Evolutionary conservation across 176 grass and related monocot genomes (phyloP).

Genomic region (Phragmites australis): DNA sequence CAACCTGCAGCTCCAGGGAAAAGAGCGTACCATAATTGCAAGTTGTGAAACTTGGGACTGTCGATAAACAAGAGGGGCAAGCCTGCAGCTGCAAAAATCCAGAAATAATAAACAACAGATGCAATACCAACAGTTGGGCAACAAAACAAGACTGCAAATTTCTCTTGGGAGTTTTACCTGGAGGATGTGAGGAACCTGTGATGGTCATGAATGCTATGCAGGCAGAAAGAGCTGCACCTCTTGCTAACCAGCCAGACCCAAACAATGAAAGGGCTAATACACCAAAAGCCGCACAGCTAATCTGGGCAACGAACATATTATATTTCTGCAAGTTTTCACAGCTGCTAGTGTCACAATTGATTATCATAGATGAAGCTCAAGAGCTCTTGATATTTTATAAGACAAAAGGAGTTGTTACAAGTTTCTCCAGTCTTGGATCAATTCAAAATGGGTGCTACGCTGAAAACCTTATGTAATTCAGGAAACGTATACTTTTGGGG

Average conservation of each 20-base stretch:
- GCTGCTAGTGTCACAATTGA: slow-evolving; percentile 31
- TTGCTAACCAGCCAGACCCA: slow-evolving; percentile 88
- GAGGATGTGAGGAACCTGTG: slow-evolving; percentile 74
- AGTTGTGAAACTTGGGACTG: slow-evolving; percentile 66
- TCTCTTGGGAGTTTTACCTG: slow-evolving; percentile 53
- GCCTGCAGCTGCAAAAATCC: slow-evolving; percentile 76
- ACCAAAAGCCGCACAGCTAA: slow-evolving; percentile 77
- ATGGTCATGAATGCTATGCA: slow-evolving; percentile 88
- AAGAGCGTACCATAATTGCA: slow-evolving; percentile 84
- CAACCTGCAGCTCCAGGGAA: slow-evolving; percentile 88
- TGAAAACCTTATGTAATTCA: background rate
- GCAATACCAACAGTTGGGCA: background rate
- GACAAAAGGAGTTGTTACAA: background rate
- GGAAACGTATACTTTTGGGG: background rate
- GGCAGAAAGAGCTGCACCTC: slow-evolving; percentile 79
- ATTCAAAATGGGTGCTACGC: background rate
- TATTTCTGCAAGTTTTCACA: slow-evolving; percentile 76
- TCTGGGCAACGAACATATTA: slow-evolving; percentile 87
- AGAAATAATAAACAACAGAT: background rate
- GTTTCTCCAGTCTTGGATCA: background rate
- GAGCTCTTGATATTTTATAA: background rate
- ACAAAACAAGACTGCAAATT: background rate
- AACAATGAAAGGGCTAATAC: slow-evolving; percentile 83
- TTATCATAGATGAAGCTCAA: slow-evolving; percentile 9
- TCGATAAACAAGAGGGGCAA: slow-evolving; percentile 93